Evolutionary conservation across 2,329 filamentous ascomycete genomes (phyloP), one percentile per base, ranked within the genome.

Genomic region (Corniculantispora saksenae): DNA sequence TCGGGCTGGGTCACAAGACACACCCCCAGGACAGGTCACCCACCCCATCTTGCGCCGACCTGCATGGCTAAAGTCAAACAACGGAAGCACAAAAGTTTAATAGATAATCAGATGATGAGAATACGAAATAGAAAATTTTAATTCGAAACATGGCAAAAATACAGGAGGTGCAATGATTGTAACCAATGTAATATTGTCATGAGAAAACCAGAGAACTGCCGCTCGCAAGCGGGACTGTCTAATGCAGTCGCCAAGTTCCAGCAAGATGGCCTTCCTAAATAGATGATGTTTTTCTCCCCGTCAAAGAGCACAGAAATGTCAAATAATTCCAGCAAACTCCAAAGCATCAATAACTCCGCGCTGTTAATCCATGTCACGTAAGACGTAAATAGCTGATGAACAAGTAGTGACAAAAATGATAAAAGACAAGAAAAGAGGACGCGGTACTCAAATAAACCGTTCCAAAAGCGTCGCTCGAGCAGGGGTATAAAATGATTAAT

Each of bases 401-500:
- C 7, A 63, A 43, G 29, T 47, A 21, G 38, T 60, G 27, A 50
- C 40, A 50, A 51, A 50, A 29, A 53, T 48, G 48, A 61, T 50
- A 48, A 50, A 25, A 56, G 57, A 63, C 57, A 54, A 43, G 15
- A 59, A 50, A 63, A 40, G 32, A 67, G 67, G 67, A 61, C 66
- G 62, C 51, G 58, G 58, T 70, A 23, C 23, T 48, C n/a, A 40
- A 25, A 8, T 29, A 25, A 51, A 32, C 38, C 40, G 19, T 21
- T 35, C 47, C 29, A 63, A 21, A 43, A 56, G 43, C 51, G 53
- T 53, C 53, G 29, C 48, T 17, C 21, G 21, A 27, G 29, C 27
- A 29, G 58, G 58, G 64, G 64, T 62, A 66, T 66, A 69, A 64
- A 70, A 67, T 56, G 56, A 48, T 84, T 79, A 89, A 71, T 89